Percentiles rank a stretch among this genome's conserved stretches.
Evolutionary conservation across 805 yeast species (phyloP).

Genomic region (Wickerhamiella nectarea): DNA sequence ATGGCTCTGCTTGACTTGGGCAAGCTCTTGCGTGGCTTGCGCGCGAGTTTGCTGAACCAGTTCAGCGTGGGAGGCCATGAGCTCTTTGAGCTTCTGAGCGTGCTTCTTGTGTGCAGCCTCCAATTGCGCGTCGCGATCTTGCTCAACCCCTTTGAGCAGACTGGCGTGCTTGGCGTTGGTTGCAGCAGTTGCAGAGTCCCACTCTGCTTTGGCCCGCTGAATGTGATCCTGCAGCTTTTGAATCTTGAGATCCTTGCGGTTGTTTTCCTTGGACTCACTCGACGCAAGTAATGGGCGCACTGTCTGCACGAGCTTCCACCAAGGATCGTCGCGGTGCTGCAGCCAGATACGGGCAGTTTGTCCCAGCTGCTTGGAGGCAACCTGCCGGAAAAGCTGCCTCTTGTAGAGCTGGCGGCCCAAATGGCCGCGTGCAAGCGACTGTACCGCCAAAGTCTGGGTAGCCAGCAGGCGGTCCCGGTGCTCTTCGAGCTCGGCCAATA

Average conservation of each 20-base stretch:
- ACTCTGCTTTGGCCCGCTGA: conserved; percentile 19
- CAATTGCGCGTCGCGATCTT: too few relatives aligned
- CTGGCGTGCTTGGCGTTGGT: too few relatives aligned
- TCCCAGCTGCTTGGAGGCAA: conserved; percentile 58
- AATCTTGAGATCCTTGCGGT: conserved; percentile 19
- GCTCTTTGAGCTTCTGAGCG: conserved; percentile 3
- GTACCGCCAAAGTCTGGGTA: conserved; percentile 43
- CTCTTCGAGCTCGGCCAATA: conserved; percentile 64
- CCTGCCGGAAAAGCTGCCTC: conserved; percentile 40
- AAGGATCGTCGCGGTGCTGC: conserved; percentile 41
- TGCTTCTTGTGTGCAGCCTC: not conserved
- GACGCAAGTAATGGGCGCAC: conserved; percentile 66
- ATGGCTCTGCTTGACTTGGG: not conserved
- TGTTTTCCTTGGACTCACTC: conserved; percentile 15
- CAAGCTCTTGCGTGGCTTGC: not conserved
- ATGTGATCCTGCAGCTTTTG: conserved; percentile 24
- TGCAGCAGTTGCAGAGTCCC: too few relatives aligned
- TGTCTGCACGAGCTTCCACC: conserved; percentile 63
- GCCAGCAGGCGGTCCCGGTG: conserved; percentile 54
- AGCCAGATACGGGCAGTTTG: conserved; percentile 44
- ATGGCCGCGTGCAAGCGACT: conserved; percentile 53
- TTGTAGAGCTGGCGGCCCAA: conserved; percentile 37
- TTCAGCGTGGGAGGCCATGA: too few relatives aligned
- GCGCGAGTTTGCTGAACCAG: not conserved
- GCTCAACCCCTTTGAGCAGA: too few relatives aligned